Evolutionary conservation across 768 basidiomycete genomes (phyloP).

Genomic region (Mycena vitilis): DNA sequence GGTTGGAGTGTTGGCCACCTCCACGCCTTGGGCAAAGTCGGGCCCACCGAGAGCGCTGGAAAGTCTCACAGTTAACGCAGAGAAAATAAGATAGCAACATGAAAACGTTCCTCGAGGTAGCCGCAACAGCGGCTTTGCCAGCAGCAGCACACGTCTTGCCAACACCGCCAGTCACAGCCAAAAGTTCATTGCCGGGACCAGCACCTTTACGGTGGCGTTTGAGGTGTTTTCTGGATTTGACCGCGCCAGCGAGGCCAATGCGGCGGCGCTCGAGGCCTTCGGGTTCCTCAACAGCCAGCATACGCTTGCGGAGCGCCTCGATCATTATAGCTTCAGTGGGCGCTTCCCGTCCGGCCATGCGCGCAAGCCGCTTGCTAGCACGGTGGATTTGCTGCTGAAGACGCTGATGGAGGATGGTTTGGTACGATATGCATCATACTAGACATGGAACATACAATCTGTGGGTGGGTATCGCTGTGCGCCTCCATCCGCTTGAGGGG

Average conservation of each 20-base stretch:
- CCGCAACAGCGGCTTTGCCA: slow-evolving; percentile 21
- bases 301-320: slow-evolving; percentile 59
- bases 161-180: slow-evolving; percentile 22
- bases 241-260: slow-evolving; percentile 17
- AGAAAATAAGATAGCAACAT: neutral
- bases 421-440: neutral
- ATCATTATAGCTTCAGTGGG: slow-evolving; percentile 63
- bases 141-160: slow-evolving; percentile 12
- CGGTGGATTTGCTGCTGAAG: slow-evolving; percentile 81
- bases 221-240: slow-evolving; percentile 44
- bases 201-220: slow-evolving; percentile 35
- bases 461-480: slow-evolving; percentile 47
- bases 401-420: slow-evolving; percentile 51
- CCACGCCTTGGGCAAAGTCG: slow-evolving; percentile 48
- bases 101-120: neutral
- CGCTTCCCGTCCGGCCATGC: slow-evolving; percentile 69
- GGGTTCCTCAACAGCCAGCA: slow-evolving; percentile 52
- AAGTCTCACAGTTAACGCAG: neutral
- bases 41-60: slow-evolving; percentile 27
- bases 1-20: slow-evolving; percentile 52
- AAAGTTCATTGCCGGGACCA: slow-evolving; percentile 16
- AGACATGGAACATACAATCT: slow-evolving; percentile 48
- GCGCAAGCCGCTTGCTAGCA: slow-evolving; percentile 70
- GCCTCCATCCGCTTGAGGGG: slow-evolving; percentile 54
- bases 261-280: slow-evolving; percentile 42